Base-by-base conservation (phyloP, 768 basidiomycete genomes). In the Lactarius sp. region DNA sequence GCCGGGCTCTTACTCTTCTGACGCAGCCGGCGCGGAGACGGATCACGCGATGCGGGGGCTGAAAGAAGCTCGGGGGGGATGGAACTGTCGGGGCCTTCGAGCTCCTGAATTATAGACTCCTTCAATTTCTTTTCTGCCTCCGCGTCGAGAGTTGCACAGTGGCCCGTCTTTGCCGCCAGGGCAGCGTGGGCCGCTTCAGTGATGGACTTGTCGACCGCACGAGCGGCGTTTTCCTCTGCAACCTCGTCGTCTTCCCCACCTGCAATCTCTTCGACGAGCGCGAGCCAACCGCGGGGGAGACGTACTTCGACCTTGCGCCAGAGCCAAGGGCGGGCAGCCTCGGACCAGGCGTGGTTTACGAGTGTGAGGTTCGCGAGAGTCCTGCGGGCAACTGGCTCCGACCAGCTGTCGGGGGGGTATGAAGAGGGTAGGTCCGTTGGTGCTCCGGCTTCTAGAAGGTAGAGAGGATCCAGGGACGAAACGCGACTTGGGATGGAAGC, bases 261-360 rank as follows among this genome's bases (percentile, higher is more conserved):
- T 1, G 86, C 81, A 39, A 94, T 83, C 69, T 90, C 85, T 49
- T 92, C 89, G 16, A 93, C 81, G 49, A 94, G 80, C 10, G 88
- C 78, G 14, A 94, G 83, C 90, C 92, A 94, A 67, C 83, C 85
- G n/a, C 86, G 82, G 10, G 92, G 92, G 6, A 93, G 81, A 6
- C 90, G 83, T 56, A 94, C 87, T 72, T 93, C 92, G 66, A 94
- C 77, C 64, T 85, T 85, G 62, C 82, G 83, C 91, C 92, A 94
- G 6, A 94, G 77, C 89, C 88, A 94, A 0, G 91, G 91, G 68
- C 87, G 88, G n/a, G 92, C 89, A 1, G 90, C 92, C 34, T 84
- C 82, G 70, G 85, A 84, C 88, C 89, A 93, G 3, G 84, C 80
- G 69, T 79, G 87, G 70, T 85, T 90, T 49, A 92, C 90, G 65